Conservation (phyloP, 768 basidiomycete species). For the Tricholoma bakamatsutake region DNA sequence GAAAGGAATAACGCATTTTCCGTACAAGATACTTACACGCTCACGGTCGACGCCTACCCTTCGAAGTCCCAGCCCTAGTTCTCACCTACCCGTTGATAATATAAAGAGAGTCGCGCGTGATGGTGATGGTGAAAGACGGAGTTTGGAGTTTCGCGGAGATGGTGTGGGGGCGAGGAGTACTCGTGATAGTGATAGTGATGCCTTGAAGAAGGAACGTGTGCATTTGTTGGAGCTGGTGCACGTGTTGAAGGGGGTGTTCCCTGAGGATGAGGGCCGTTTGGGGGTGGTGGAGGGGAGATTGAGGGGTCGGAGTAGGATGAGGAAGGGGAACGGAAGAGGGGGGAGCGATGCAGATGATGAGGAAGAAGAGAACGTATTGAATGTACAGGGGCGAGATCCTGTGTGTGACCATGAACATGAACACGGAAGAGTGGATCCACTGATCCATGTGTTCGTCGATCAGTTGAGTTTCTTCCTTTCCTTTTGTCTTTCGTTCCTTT, state of each 20-base stretch:
- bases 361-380: background rate
- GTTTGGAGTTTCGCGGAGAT: too few relatives aligned
- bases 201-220: background rate
- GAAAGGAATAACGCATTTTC: background rate
- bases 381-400: conserved; percentile 13
- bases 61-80: conserved; percentile 18
- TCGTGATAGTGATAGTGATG: too few relatives aligned
- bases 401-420: conserved; percentile 13
- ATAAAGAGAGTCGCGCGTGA: too few relatives aligned
- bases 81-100: background rate
- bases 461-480: conserved; percentile 36
- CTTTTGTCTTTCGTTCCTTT: conserved; percentile 14
- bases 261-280: conserved; percentile 7
- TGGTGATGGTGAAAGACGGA: too few relatives aligned
- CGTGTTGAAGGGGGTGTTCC: conserved; percentile 6
- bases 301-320: conserved; percentile 2
- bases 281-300: conserved; percentile 10
- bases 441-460: conserved; percentile 50
- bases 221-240: conserved; percentile 3
- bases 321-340: background rate
- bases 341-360: conserved; percentile 16
- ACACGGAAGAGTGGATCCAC: conserved; percentile 26
- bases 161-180: too few relatives aligned
- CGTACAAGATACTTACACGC: conserved; percentile 1
- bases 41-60: conserved; percentile 41